Conservation (phyloP, 495 filamentous ascomycete genomes). For the Tuber brumale region DNA sequence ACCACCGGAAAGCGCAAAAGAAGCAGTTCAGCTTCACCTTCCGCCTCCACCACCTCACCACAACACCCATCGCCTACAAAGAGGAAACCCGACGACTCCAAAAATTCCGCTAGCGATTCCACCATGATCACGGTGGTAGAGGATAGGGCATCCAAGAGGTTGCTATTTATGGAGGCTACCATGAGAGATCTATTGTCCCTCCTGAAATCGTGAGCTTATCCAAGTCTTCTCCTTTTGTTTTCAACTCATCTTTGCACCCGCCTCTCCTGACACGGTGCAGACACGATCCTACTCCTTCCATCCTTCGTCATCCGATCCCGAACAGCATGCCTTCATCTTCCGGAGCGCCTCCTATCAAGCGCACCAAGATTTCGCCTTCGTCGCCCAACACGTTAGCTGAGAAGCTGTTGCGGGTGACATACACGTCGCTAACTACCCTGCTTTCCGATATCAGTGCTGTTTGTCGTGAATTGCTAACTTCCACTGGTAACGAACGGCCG, state of each 20-base stretch:
- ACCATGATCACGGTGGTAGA: conserved; percentile 17
- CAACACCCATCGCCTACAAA: background rate
- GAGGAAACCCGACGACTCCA: background rate
- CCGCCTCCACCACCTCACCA: background rate
- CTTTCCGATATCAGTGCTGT: conserved; percentile 32
- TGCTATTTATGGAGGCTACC: conserved; percentile 23
- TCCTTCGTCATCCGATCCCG: conserved; percentile 27
- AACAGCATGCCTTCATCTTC: conserved; percentile 9
- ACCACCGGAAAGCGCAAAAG: conserved; percentile 32
- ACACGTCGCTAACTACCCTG: conserved; percentile 26
- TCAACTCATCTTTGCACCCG: conserved; percentile 6
- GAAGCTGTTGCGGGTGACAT: conserved; percentile 20
- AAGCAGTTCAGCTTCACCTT: conserved; percentile 8
- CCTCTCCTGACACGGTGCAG: conserved; percentile 17
- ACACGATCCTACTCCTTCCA: conserved; percentile 33
- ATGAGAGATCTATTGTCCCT: conserved; percentile 34
- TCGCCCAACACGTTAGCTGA: conserved; percentile 32
- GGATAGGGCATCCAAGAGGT: conserved; percentile 13
- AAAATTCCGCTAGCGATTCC: background rate
- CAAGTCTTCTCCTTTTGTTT: background rate
- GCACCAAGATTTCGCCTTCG: conserved; percentile 34
- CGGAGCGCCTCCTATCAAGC: conserved; percentile 30
- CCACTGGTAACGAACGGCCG: background rate
- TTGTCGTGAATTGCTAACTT: conserved; percentile 25
- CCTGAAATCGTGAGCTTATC: conserved; percentile 31